phyloP scores from a whole-genome alignment of 1,284 basidiomycete species.

The Tremellales sp. region DNA sequence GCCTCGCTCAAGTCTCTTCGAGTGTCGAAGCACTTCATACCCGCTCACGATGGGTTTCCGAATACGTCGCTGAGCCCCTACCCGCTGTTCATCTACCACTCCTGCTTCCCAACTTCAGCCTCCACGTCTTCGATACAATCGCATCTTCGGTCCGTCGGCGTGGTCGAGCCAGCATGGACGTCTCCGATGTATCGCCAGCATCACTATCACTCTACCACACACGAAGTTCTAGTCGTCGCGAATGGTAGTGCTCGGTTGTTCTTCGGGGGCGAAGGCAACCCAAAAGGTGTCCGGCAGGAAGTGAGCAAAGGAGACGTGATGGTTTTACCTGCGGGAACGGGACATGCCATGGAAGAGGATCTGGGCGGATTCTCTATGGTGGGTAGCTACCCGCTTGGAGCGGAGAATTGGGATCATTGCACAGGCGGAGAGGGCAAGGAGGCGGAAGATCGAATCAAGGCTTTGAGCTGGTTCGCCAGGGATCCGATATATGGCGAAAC shows the following conservation, averaged over 20 bases:
- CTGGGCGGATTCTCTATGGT: constrained; percentile 50
- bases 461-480: constrained; percentile 46
- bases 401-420: constrained; percentile 50
- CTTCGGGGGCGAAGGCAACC: constrained; percentile 50
- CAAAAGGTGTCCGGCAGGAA: constrained; percentile 37
- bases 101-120: constrained; percentile 17
- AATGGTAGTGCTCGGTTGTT: constrained; percentile 45
- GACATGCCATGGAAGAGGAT: constrained; percentile 45
- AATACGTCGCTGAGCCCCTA: constrained; percentile 25
- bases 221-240: constrained; percentile 49
- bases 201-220: constrained; percentile 52
- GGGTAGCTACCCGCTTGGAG: constrained; percentile 48
- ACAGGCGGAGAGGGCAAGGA: constrained; percentile 30
- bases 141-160: constrained; percentile 44
- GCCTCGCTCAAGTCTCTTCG: constrained; percentile 15
- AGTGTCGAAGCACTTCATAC: constrained; percentile 19
- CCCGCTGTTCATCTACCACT: constrained; percentile 34
- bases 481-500: constrained; percentile 51
- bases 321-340: constrained; percentile 51
- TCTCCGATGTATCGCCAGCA: constrained; percentile 51
- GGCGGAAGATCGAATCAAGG: constrained; percentile 35
- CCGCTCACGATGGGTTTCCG: constrained; percentile 20
- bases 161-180: constrained; percentile 49
- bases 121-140: constrained; percentile 17
- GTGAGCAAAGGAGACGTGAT: constrained; percentile 50